Evolutionary conservation across 805 yeast genomes (phyloP).

Genomic region (Wickerhamiella spandovensis): DNA sequence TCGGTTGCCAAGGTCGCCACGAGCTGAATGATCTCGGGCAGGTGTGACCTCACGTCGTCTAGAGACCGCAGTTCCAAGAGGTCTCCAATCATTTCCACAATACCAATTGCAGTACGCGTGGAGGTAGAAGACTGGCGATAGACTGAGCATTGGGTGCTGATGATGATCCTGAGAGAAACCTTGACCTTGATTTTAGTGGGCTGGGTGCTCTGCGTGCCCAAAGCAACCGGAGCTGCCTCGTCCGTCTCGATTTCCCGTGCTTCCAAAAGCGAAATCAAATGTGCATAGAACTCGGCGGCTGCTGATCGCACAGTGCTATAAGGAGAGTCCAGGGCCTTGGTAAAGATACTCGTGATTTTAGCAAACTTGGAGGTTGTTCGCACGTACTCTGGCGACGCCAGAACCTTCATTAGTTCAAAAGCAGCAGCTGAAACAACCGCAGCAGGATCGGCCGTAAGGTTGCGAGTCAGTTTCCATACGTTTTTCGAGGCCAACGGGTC

Average conservation of each 20-base stretch:
- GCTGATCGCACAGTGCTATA: constrained; percentile 18
- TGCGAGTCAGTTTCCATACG: constrained; percentile 22
- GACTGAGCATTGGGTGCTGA: neutral
- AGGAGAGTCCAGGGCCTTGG: constrained; percentile 18
- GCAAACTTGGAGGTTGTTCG: constrained; percentile 20
- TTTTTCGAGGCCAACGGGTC: constrained; percentile 23
- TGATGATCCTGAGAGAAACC: neutral
- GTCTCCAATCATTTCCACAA: constrained; percentile 1
- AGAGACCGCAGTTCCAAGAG: neutral
- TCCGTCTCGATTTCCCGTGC: neutral
- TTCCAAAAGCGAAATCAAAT: constrained; percentile 1
- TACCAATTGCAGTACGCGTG: constrained; percentile 1
- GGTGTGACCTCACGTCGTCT: neutral
- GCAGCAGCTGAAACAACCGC: constrained; percentile 22
- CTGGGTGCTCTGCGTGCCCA: neutral
- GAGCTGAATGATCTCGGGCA: neutral
- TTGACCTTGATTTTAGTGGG: neutral
- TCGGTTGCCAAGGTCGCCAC: constrained; percentile 9
- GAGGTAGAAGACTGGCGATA: constrained; percentile 1
- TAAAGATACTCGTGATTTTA: constrained; percentile 13
- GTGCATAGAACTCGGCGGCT: constrained; percentile 22
- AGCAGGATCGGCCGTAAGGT: constrained; percentile 18
- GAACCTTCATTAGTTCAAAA: constrained; percentile 18
- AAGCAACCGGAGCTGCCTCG: neutral
- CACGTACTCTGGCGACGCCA: constrained; percentile 16